Base-by-base conservation (phyloP, 352 stramenopile genomes). In the Phytophthora sp. region DNA sequence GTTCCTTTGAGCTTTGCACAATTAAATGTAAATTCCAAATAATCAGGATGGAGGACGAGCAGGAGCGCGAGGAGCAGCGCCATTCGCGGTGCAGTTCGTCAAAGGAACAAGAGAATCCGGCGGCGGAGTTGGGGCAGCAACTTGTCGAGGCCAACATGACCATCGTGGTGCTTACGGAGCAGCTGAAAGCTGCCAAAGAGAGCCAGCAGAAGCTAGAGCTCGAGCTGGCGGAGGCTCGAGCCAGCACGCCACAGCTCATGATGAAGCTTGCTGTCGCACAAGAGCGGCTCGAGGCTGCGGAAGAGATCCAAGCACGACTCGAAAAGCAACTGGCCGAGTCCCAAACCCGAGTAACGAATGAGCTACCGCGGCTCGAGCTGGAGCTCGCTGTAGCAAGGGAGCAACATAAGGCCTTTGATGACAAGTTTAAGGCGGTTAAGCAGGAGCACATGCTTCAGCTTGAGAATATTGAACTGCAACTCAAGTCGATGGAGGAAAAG, bases 401-500 rank as follows among this genome's bases (percentile, higher is more conserved):
- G 31, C 57, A 64, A 16, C 31, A 57, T 7, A 64, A 64, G 24
- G 57, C 57, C n/a, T 64, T 50, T 39, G 42, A 50, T 16, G 57
- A 64, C 23, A 56, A 39, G 18, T 46, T 64, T 13, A 41, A 44
- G 24, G 57, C 57, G 1, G 18, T 31, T 7, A 57, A 57, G 18
- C 57, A 39, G 16, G 24, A 64, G 12, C 57, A 64, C 18, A 23
- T 24, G 24, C 46, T 64, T 29, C 44, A 56, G n/a, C 24, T 57
- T 4, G 57, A 64, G n/a, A 64, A 64, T 39, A 44, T 57, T 5
- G 35, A 56, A 6, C 57, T 64, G 2, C 31, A 64, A 23, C 44
- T 64, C 4, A n/a, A 41, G 24, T 41, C 57, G 6, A 57, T 64
- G 33, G 45, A 56, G 16, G 57, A 57, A 38, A 64, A 47, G 2